Evolutionary conservation across 2,329 filamentous ascomycete species (phyloP), one percentile per base, ranked within the genome.

Genomic region (Chaetomiaceae sp.): DNA sequence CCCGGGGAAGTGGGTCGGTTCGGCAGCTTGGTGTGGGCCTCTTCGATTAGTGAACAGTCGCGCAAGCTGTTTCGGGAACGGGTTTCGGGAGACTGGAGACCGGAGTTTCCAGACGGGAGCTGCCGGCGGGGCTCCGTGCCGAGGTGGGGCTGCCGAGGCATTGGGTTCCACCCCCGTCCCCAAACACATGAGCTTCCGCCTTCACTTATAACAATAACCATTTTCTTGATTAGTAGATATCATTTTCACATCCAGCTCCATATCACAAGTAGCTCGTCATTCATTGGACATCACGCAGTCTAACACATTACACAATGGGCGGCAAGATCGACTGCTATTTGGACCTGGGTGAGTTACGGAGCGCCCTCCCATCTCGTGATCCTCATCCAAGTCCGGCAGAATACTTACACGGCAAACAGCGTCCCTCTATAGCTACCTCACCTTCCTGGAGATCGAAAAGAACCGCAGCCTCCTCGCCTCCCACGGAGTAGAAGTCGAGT

Each of bases 401-500:
- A 16, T 12, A 25, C 47, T 33, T 21, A 35, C 31, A 44, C 40
- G 8, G 42, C 17, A 13, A 14, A 1, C 60, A 89, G 86, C 83
- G 48, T 90, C 87, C 20, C 68, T 78, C 42, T 83, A 77, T 60
- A 81, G 77, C 67, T 83, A 80, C 58, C 61, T 81, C 14, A 69
- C 71, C 17, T 73, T 87, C 44, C 63, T 73, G 0, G 77, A 87
- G 61, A 69, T 89, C 20, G 69, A 76, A 27, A 73, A 72, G 45
- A 83, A 84, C 58, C 66, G 76, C 37, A 66, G 73, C 0, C 63
- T 74, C 2, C 73, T 90, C 2, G 68, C 71, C 43, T 73, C 75
- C 9, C 73, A 88, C 65, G 73, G 73, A 27, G 75, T 89, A 5
- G 71, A 82, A 31, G 68, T 90, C 27, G 82, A 89, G 86, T 88